Conservation (phyloP, 345 rosid species). For the Ricinus communis region DNA sequence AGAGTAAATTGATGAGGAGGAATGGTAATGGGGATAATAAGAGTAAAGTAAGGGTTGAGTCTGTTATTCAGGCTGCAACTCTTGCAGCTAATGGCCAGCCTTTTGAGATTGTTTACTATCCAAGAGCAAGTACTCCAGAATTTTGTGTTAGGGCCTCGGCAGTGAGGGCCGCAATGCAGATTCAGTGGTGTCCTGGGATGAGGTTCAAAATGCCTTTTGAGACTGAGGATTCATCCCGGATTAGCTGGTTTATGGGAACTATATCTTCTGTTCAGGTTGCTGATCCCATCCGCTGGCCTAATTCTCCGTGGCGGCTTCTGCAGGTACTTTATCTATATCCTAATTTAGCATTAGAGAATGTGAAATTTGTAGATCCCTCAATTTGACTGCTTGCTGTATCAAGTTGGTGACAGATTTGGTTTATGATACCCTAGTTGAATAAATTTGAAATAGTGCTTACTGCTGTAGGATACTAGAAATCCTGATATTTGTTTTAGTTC, state of each 20-base stretch:
- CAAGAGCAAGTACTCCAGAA: constrained; percentile 81
- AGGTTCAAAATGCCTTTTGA: constrained; percentile 97
- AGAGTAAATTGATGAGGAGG: constrained; percentile 43
- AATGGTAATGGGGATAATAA: constrained; percentile 37
- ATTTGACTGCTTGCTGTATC: not conserved
- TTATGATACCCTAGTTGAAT: not conserved
- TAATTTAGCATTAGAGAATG: not conserved
- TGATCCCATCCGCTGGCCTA: constrained; percentile 80
- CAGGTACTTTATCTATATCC: constrained; percentile 57
- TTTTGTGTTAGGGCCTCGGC: constrained; percentile 73
- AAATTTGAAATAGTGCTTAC: not conserved
- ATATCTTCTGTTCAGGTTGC: constrained; percentile 74
- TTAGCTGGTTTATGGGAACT: constrained; percentile 98
- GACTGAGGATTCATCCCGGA: constrained; percentile 85
- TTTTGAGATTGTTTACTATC: constrained; percentile 83
- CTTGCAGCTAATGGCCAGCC: constrained; percentile 63
- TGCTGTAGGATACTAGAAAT: too few relatives aligned
- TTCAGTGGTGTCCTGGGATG: constrained; percentile 87
- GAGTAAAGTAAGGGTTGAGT: constrained; percentile 62
- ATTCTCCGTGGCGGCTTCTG: constrained; percentile 90
- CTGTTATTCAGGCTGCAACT: constrained; percentile 70
- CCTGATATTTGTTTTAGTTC: too few relatives aligned
- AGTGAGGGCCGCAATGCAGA: constrained; percentile 67
- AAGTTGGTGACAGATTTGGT: not conserved
- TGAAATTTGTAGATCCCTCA: not conserved